Evolutionary conservation across 2,329 filamentous ascomycete species (phyloP).

Genomic region (Bretziella fagacearum): DNA sequence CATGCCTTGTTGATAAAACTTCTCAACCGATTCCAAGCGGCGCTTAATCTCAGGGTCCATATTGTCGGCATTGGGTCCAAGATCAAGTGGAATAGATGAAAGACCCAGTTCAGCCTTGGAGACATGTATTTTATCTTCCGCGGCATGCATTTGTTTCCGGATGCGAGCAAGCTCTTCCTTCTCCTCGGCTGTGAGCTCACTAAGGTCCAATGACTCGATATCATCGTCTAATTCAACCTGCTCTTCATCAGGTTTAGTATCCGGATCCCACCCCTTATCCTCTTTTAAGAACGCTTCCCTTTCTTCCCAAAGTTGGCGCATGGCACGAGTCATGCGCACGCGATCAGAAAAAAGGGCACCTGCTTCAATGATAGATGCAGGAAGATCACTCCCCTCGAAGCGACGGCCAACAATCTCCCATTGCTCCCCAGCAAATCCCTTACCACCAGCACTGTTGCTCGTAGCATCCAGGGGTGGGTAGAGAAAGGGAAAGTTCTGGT

Average conservation of each 20-base stretch:
- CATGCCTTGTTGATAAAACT: slow-evolving; percentile 69
- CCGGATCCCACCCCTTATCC: slow-evolving; percentile 65
- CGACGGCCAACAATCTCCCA: slow-evolving; percentile 63
- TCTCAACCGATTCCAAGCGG: slow-evolving; percentile 57
- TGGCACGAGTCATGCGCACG: slow-evolving; percentile 79
- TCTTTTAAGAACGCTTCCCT: slow-evolving; percentile 81
- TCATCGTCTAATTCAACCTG: slow-evolving; percentile 25
- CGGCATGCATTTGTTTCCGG: slow-evolving; percentile 26
- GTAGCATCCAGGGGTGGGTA: slow-evolving; percentile 82
- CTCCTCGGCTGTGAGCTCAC: slow-evolving; percentile 28
- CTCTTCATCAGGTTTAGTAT: slow-evolving; percentile 19
- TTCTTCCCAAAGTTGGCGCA: slow-evolving; percentile 88
- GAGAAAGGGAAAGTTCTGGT: slow-evolving; percentile 95
- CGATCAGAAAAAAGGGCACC: slow-evolving; percentile 79
- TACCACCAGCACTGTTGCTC: slow-evolving; percentile 81
- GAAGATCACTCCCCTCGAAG: slow-evolving; percentile 90
- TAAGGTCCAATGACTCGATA: slow-evolving; percentile 27
- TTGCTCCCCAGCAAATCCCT: slow-evolving; percentile 65
- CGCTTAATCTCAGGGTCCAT: slow-evolving; percentile 40
- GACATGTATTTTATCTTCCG: slow-evolving; percentile 14
- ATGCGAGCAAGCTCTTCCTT: slow-evolving; percentile 26
- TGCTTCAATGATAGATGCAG: slow-evolving; percentile 85
- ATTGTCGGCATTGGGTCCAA: slow-evolving; percentile 31
- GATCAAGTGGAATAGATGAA: slow-evolving; percentile 18
- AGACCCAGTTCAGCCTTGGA: slow-evolving; percentile 20